Evolutionary conservation across 2,329 filamentous ascomycete species (phyloP), one percentile per base, ranked within the genome.

Genomic region (Emmonsiellopsis sp.): DNA sequence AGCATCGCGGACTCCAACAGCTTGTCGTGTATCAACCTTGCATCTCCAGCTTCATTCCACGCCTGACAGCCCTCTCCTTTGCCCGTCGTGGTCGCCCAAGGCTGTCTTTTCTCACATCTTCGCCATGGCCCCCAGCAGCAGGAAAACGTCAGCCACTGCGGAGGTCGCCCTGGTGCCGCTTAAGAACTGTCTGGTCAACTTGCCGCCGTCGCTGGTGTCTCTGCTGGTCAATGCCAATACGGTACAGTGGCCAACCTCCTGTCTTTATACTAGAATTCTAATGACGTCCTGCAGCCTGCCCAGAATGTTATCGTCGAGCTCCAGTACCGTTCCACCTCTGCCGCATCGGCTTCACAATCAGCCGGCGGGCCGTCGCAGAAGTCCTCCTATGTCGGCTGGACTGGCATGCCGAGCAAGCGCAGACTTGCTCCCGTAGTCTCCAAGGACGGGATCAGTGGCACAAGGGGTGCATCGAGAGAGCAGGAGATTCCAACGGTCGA

Each of bases 261-360:
- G 39, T 3, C 21, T 37, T 42, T 33, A 31, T 10, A 13, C 10
- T 10, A 40, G 6, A 17, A 6, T 11, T 2, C 47, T 54, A 46
- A 54, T 42, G 37, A 36, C 21, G 32, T n/a, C 40, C 10, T 43
- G 10, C 62, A 94, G 89, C 80, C 91, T 55, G 88, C 87, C 36
- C 93, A 98, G 73, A 95, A 97, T 86, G 88, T 97, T 62, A 81
- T 97, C 57, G 86, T 98, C 68, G 93, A 98, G 73, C 80, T 98
- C 58, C 86, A 79, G 67, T 95, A 87, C 72, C 83, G 84, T 64
- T 78, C 79, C 57, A 71, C 81, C 42, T 68, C 77, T 42, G 74
- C 78, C 21, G 68, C 80, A 42, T 66, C 76, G 53, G 64, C 69
- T 52, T 66, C 72, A 53, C 63, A 75, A 50, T 65, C 69, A 48